Conservation (phyloP, 1,139 yeast genomes). For the Lodderomyces theae region DNA sequence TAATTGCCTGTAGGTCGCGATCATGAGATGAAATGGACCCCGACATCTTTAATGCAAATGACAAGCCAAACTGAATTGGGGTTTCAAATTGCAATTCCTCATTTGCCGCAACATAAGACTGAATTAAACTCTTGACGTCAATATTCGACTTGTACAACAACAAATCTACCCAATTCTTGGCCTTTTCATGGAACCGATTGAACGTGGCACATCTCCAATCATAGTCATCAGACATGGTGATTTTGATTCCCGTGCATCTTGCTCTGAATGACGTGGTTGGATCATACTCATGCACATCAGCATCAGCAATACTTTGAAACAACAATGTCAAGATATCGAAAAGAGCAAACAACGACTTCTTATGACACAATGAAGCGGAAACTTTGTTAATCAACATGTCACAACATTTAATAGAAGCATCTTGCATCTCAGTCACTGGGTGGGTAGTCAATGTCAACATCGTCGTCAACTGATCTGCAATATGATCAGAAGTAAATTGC, state of each 20-base stretch:
- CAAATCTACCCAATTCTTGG: constrained; percentile 64
- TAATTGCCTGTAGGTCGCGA: constrained; percentile 46
- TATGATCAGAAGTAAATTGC: constrained; percentile 54
- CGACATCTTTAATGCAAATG: constrained; percentile 88
- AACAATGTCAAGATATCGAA: constrained; percentile 77
- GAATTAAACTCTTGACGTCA: constrained; percentile 73
- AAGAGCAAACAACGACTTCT: constrained; percentile 67
- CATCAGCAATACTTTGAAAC: constrained; percentile 79
- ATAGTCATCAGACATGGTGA: constrained; percentile 76
- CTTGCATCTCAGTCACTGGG: constrained; percentile 71
- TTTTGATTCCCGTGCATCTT: constrained; percentile 51
- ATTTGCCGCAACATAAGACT: constrained; percentile 62
- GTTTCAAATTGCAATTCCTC: constrained; percentile 30
- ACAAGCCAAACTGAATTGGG: constrained; percentile 70
- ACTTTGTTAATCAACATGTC: constrained; percentile 62
- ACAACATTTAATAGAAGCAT: constrained; percentile 77
- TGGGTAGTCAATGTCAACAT: constrained; percentile 75
- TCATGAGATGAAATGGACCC: constrained; percentile 67
- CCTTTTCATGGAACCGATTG: constrained; percentile 53
- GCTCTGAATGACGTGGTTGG: constrained; percentile 73
- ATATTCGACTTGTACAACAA: constrained; percentile 56
- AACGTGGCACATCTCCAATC: constrained; percentile 73
- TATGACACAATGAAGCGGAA: constrained; percentile 84
- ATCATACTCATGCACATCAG: constrained; percentile 73
- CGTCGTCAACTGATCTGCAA: constrained; percentile 69